A percentile compares a stretch with the other conserved stretches of the same genome.
Conservation (phyloP, 495 filamentous ascomycete species). For the Usnea hakonensis region DNA sequence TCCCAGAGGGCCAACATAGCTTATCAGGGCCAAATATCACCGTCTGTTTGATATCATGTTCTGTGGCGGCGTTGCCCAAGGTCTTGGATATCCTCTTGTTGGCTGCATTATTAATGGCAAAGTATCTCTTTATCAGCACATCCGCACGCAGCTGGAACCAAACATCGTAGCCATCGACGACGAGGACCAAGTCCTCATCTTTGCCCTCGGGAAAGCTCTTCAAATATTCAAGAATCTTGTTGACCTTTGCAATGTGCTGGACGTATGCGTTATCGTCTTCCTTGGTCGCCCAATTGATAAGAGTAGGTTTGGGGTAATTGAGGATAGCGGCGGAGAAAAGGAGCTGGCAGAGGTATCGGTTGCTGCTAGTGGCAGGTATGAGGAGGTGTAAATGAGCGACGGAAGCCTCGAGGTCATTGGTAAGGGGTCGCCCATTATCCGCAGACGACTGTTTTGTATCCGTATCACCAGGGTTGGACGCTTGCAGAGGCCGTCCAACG, state of each 20-base stretch:
- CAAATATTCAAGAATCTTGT: conserved; percentile 14
- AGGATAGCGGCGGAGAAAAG: conserved; percentile 19
- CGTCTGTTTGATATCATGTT: conserved; percentile 19
- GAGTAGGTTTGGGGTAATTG: conserved; percentile 18
- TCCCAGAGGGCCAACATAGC: conserved; percentile 23
- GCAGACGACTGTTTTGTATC: background rate
- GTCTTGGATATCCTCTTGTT: conserved; percentile 14
- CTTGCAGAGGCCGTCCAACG: background rate
- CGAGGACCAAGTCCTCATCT: conserved; percentile 18
- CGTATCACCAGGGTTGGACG: background rate
- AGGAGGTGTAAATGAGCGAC: conserved; percentile 14
- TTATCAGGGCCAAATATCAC: conserved; percentile 25
- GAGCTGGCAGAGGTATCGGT: conserved; percentile 19
- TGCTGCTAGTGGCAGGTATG: conserved; percentile 14
- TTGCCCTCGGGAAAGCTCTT: conserved; percentile 6
- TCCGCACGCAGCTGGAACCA: conserved; percentile 27
- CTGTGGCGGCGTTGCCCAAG: conserved; percentile 3
- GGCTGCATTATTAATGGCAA: conserved; percentile 17
- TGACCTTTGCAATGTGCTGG: conserved; percentile 13
- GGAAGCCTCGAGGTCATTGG: background rate
- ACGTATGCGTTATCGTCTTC: conserved; percentile 9
- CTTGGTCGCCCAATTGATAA: conserved; percentile 18
- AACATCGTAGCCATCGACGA: conserved; percentile 26
- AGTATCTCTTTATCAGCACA: conserved; percentile 24
- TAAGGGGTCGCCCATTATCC: background rate